Conservation (phyloP, 208 protist species). For the Acanthamoeba lenticulata region DNA sequence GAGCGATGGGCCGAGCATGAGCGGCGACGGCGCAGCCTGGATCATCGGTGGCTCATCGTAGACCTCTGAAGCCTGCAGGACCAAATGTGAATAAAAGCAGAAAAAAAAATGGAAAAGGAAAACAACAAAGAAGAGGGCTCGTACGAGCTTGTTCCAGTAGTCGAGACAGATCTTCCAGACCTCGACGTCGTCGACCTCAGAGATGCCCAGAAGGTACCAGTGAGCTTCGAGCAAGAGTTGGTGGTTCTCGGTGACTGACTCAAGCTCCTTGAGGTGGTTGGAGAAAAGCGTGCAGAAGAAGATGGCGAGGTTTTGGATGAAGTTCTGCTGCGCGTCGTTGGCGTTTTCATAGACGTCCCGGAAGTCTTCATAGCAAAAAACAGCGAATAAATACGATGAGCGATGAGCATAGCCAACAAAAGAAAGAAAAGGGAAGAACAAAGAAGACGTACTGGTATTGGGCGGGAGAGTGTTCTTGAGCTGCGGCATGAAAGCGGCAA, state of each 20-base stretch:
- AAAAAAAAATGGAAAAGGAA: neutral
- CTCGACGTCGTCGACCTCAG: slow-evolving; percentile 95
- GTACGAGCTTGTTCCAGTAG: slow-evolving; percentile 96
- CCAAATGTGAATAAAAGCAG: neutral
- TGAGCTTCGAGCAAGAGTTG: slow-evolving; percentile 88
- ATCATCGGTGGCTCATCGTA: slow-evolving; percentile 22
- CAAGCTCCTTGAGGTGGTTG: slow-evolving; percentile 91
- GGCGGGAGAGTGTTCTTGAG: slow-evolving; percentile 62
- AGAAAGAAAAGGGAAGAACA: neutral
- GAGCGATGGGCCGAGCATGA: neutral
- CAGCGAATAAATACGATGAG: neutral
- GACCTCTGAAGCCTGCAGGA: neutral
- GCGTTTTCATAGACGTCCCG: slow-evolving; percentile 88
- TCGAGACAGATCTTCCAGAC: slow-evolving; percentile 99
- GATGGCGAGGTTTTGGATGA: slow-evolving; percentile 91
- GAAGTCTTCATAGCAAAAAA: slow-evolving; percentile 78
- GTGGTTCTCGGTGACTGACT: slow-evolving; percentile 85
- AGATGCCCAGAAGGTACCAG: slow-evolving; percentile 95
- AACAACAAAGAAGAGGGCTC: neutral
- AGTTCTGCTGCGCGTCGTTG: slow-evolving; percentile 89
- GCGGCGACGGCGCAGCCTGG: slow-evolving; percentile 7
- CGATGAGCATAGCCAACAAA: neutral
- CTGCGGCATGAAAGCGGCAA: slow-evolving; percentile 82
- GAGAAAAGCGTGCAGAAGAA: slow-evolving; percentile 95
- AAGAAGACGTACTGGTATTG: slow-evolving; percentile 10